A percentile compares a stretch with the other conserved stretches of the same genome.
These are phyloP conservation scores for Coemansia sp. DNA, from an alignment of 192 early-diverging fungal genomes.

Conservation along the genomic window DNA sequence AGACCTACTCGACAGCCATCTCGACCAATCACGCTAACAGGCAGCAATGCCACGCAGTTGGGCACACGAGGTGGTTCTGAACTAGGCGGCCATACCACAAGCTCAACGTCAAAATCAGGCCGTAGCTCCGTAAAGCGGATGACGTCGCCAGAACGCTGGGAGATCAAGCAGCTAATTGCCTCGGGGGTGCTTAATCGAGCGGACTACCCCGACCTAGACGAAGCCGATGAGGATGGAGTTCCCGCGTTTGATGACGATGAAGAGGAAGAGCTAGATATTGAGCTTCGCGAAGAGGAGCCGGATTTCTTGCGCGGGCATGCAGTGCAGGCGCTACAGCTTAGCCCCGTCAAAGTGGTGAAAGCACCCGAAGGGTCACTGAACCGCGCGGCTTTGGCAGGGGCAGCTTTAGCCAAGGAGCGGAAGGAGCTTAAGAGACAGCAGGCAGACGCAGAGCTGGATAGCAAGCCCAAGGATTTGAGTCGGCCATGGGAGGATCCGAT, in stretches of 20 bases:
- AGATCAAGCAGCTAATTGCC: slow-evolving; percentile 96
- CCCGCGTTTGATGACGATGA: slow-evolving; percentile 73
- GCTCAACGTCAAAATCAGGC: not conserved
- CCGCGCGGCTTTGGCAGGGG: slow-evolving; percentile 89
- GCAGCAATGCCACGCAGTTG: slow-evolving; percentile 37
- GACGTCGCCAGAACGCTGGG: slow-evolving; percentile 93
- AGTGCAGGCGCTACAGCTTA: slow-evolving; percentile 74
- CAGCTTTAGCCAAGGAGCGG: slow-evolving; percentile 90
- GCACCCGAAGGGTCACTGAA: slow-evolving; percentile 97
- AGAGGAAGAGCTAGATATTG: slow-evolving; percentile 96
- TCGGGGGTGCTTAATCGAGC: slow-evolving; percentile 82
- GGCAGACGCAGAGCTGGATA: slow-evolving; percentile 71
- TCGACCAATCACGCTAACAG: slow-evolving; percentile 14
- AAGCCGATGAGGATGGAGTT: slow-evolving; percentile 72
- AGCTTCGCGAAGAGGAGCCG: slow-evolving; percentile 93
- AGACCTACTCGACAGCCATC: slow-evolving; percentile 1
- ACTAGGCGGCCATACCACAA: not conserved
- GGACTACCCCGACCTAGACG: slow-evolving; percentile 86
- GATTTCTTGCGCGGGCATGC: slow-evolving; percentile 93
- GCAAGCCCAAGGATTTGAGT: slow-evolving; percentile 82
- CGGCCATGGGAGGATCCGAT: slow-evolving; percentile 93
- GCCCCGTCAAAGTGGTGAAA: slow-evolving; percentile 97
- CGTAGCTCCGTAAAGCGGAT: slow-evolving; percentile 70
- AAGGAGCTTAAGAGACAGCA: slow-evolving; percentile 88
- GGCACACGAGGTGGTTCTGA: slow-evolving; percentile 8